Conservation (phyloP, 352 stramenopile species). For the Phytophthora cactorum region DNA sequence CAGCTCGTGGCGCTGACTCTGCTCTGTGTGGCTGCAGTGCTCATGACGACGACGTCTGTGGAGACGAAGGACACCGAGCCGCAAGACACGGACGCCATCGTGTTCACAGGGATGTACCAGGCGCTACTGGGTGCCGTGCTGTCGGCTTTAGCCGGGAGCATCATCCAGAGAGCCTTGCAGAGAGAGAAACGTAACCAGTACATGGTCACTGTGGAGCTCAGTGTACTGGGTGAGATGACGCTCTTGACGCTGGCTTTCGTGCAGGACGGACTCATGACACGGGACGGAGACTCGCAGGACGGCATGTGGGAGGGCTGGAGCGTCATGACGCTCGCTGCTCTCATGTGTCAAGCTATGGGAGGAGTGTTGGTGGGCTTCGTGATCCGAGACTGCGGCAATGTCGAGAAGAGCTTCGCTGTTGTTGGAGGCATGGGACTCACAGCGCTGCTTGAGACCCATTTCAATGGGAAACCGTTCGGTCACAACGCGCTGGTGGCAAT, state of each 20-base stretch:
- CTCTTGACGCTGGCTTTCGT: constrained; percentile 59
- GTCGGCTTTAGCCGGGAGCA: constrained; percentile 74
- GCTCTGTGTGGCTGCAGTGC: constrained; percentile 71
- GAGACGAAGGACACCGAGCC: constrained; percentile 2
- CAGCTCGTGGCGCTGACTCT: constrained; percentile 77
- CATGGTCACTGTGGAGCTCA: constrained; percentile 84
- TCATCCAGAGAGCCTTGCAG: constrained; percentile 81
- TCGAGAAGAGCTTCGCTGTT: constrained; percentile 86
- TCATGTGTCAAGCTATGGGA: constrained; percentile 75
- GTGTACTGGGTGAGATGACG: constrained; percentile 68
- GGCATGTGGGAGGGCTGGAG: constrained; percentile 80
- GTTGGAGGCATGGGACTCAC: constrained; percentile 85
- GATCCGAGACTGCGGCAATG: constrained; percentile 87
- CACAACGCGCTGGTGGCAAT: constrained; percentile 61
- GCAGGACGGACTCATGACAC: constrained; percentile 22
- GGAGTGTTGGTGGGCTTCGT: constrained; percentile 83
- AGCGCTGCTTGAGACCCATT: constrained; percentile 67
- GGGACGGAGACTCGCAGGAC: constrained; percentile 37
- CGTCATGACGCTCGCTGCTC: constrained; percentile 59
- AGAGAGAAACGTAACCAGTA: constrained; percentile 75
- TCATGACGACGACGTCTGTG: constrained; percentile 65
- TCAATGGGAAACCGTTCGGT: constrained; percentile 78
- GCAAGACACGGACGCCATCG: constrained; percentile 34
- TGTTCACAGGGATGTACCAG: constrained; percentile 76
- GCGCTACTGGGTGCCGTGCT: constrained; percentile 75